phyloP scores from a whole-genome alignment of 1,284 basidiomycete genomes.

The Pyrrhoderma noxium region DNA sequence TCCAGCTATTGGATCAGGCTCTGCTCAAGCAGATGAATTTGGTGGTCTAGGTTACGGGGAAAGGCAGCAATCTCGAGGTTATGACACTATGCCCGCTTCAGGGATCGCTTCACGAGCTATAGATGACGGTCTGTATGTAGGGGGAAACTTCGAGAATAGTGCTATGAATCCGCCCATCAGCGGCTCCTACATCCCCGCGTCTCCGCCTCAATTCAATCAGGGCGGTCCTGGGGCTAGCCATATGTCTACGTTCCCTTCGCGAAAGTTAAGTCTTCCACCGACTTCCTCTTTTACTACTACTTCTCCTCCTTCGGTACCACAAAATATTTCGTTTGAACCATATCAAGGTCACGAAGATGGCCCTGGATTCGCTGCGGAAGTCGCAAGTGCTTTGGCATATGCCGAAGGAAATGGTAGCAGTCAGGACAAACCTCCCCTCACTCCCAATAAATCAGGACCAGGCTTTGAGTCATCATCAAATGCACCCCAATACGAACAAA shows the following conservation, averaged over 20 bases:
- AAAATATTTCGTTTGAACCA: conserved; percentile 2
- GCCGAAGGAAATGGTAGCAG: not conserved
- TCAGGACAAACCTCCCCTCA: not conserved
- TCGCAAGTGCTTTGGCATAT: conserved; percentile 18
- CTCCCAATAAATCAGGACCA: not conserved
- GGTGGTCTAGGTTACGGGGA: conserved; percentile 10
- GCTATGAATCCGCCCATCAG: not conserved
- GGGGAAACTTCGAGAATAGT: conserved; percentile 3
- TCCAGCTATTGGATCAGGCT: not conserved
- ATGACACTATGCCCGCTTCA: conserved; percentile 14
- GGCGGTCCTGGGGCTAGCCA: conserved; percentile 11
- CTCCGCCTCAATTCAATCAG: conserved; percentile 1
- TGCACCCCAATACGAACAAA: not conserved
- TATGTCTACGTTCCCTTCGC: conserved; percentile 20
- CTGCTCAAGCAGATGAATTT: conserved; percentile 18
- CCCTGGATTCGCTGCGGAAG: conserved; percentile 18
- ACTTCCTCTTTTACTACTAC: not conserved
- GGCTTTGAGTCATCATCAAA: not conserved
- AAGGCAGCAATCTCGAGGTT: conserved; percentile 9
- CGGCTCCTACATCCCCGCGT: not conserved
- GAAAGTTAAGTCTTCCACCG: conserved; percentile 9
- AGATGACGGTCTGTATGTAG: conserved; percentile 13
- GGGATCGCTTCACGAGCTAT: conserved; percentile 11
- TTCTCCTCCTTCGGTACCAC: conserved; percentile 1
- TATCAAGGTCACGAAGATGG: conserved; percentile 3